Conservation (phyloP, 2,329 filamentous ascomycete species). For the Cladosporium phlei region DNA sequence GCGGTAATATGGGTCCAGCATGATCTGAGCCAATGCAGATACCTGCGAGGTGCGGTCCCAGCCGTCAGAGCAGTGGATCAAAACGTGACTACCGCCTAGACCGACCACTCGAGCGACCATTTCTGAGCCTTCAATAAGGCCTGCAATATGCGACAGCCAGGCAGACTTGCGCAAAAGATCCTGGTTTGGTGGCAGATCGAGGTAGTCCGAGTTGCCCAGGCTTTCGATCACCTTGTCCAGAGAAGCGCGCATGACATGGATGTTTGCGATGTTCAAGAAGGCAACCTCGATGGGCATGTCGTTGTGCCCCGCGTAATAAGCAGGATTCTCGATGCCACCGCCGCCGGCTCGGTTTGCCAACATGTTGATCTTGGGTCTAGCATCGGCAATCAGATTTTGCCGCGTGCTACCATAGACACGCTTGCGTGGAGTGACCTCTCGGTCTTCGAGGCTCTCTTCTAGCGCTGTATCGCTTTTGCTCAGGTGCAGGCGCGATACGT, state of each 20-base stretch:
- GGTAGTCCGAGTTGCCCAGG: constrained; percentile 87
- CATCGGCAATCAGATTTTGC: constrained; percentile 91
- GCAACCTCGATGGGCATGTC: constrained; percentile 54
- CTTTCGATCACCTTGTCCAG: constrained; percentile 82
- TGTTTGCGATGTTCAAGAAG: constrained; percentile 95
- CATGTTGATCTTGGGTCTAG: constrained; percentile 88
- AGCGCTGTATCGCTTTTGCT: constrained; percentile 19
- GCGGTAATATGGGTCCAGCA: constrained; percentile 91
- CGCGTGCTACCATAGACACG: constrained; percentile 84
- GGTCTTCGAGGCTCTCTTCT: constrained; percentile 16
- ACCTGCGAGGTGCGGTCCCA: constrained; percentile 97
- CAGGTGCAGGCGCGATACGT: constrained; percentile 11
- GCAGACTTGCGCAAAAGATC: constrained; percentile 77
- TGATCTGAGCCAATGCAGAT: constrained; percentile 83
- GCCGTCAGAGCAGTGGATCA: constrained; percentile 97
- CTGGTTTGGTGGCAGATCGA: constrained; percentile 72
- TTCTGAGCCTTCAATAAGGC: constrained; percentile 76
- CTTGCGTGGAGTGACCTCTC: constrained; percentile 15
- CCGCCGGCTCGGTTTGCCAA: constrained; percentile 91
- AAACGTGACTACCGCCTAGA: constrained; percentile 85
- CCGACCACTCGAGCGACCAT: constrained; percentile 84
- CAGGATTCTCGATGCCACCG: constrained; percentile 94
- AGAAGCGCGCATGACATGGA: constrained; percentile 94
- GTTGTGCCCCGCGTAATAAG: constrained; percentile 86
- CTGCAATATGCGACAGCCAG: constrained; percentile 86